Base-by-base conservation (phyloP, 2,329 filamentous ascomycete genomes). In the Microdochium trichocladiopsis region DNA sequence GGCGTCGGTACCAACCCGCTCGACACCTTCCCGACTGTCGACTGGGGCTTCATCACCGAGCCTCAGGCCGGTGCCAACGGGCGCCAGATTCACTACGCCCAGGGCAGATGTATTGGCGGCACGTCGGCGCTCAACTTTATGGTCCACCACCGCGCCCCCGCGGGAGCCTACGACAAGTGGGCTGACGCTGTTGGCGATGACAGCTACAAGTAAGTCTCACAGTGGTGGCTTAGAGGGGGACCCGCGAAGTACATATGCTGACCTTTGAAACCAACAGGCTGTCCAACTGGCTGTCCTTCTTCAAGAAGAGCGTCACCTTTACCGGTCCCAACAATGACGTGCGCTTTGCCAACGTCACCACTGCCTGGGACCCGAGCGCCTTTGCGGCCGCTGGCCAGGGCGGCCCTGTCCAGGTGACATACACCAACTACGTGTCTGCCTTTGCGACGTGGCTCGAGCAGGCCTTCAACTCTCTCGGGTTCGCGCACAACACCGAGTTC, bases 371-470 rank as follows among this genome's bases (percentile, higher is more conserved):
- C 21, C 51, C 59, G 9, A 60, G 60, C 4, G 60, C 61, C 2
- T 72, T 71, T 37, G 60, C 62, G 18, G 24, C 51, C 1, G 3
- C 22, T 5, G 52, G 43, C 2, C 16, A 21, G 6, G 65, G 63
- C 4, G 67, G 66, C 1, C 72, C 74, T 0, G 54, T 77, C 1
- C 64, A 73, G 23, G 68, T 76, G 2, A 69, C 71, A 0, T 76
- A 68, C 52, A 52, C 67, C 3, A 72, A 73, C 49, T 75, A 64
- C 45, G 69, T 64, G 4, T 61, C 66, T 53, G 59, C 69, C 0
- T 71, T 71, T 25, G 64, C 65, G 6, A 70, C 66, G 12, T 75
- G 69, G 69, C 67, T 66, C 58, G 60, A 57, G 12, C 57, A 59
- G 9, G 72, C 65, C 1, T 62, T 78, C 51, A 56, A 70, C 21